Evolutionary conservation across 2,329 filamentous ascomycete species (phyloP).

Genomic region (Xylariales sp.): DNA sequence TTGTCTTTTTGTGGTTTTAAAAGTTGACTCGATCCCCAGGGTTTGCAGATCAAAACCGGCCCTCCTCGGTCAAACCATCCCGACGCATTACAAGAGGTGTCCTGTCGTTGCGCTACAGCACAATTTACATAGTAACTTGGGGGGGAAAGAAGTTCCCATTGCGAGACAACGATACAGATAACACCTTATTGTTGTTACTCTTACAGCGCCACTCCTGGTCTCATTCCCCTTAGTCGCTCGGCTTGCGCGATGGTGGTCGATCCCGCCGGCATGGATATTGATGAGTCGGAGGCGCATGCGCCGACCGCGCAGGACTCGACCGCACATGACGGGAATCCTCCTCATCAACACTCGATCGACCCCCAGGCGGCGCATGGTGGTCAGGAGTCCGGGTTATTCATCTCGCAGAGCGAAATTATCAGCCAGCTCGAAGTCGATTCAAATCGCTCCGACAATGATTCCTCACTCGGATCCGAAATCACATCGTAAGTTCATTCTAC

Average conservation of each 20-base stretch:
- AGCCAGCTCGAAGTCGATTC: slow-evolving; percentile 12
- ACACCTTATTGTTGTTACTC: too few species aligned
- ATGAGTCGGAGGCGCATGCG: neutral
- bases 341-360: neutral
- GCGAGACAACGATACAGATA: too few species aligned
- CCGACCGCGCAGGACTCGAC: neutral
- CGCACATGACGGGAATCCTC: too few species aligned
- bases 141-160: too few species aligned
- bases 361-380: neutral
- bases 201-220: neutral
- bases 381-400: slow-evolving; percentile 1
- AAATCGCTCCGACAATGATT: slow-evolving; percentile 11
- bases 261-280: neutral
- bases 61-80: too few species aligned
- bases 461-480: slow-evolving; percentile 13
- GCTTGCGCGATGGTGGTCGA: neutral
- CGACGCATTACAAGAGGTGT: too few species aligned
- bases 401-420: slow-evolving; percentile 4
- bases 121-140: too few species aligned
- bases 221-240: neutral
- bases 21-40: too few species aligned
- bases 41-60: too few species aligned
- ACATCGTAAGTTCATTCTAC: slow-evolving; percentile 10
- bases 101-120: too few species aligned
- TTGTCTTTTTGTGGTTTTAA: too few species aligned